These are phyloP conservation scores for Stephania japonica DNA, from an alignment of 164 flowering plant genomes.

Conservation along the genomic window DNA sequence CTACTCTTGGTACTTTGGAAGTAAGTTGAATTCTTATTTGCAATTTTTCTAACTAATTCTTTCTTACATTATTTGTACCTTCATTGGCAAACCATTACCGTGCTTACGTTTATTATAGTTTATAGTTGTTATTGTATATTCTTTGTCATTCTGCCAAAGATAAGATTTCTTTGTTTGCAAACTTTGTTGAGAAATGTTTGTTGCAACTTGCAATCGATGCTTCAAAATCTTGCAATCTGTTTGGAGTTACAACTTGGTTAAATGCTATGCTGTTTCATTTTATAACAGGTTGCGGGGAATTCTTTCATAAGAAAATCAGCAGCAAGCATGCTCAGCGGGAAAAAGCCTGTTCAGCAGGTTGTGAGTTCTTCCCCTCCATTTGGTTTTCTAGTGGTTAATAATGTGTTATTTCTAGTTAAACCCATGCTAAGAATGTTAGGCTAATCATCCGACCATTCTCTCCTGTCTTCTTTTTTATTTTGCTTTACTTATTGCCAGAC, in stretches of 20 bases:
- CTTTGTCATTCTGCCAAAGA: background rate
- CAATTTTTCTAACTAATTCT: background rate
- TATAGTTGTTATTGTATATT: background rate
- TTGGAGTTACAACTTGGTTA: background rate
- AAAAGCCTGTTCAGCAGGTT: conserved; percentile 60
- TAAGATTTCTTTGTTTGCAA: background rate
- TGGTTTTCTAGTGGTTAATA: background rate
- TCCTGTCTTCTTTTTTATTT: background rate
- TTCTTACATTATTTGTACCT: background rate
- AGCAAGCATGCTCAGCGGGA: conserved; percentile 97
- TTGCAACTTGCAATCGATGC: background rate
- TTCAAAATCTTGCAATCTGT: background rate
- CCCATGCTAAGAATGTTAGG: background rate
- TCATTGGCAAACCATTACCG: background rate
- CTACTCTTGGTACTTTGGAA: conserved; percentile 30
- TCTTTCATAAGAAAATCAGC: conserved; percentile 76
- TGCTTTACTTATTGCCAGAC: conserved; percentile 34
- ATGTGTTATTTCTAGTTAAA: background rate
- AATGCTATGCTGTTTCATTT: background rate
- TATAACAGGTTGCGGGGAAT: conserved; percentile 47
- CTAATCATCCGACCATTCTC: background rate
- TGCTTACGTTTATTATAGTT: background rate
- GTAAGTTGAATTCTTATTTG: conserved; percentile 24
- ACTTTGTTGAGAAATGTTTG: background rate
- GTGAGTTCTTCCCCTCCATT: conserved; percentile 34